These are phyloP conservation scores for Pseudohalonectria lignicola DNA, from an alignment of 2,329 filamentous ascomycete species.

Conservation along the genomic window DNA sequence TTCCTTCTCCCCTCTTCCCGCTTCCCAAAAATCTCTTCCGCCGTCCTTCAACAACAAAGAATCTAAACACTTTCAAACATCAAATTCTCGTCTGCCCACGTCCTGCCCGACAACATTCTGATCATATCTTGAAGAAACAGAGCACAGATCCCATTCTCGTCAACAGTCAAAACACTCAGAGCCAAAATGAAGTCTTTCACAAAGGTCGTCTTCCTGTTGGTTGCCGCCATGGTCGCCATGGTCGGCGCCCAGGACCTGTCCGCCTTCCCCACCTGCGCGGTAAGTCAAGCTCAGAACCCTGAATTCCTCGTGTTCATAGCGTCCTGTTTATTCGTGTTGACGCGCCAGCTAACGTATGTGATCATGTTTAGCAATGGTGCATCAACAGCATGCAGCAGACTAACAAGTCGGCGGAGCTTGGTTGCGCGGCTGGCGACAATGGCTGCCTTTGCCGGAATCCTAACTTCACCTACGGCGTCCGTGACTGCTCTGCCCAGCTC, in stretches of 20 bases:
- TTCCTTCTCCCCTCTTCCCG: too few species aligned
- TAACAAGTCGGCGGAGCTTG: constrained; percentile 28
- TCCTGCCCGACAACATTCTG: too few species aligned
- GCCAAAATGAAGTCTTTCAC: background rate
- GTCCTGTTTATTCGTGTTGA: background rate
- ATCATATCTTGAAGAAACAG: too few species aligned
- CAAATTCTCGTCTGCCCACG: too few species aligned
- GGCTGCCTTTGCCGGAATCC: constrained; percentile 34
- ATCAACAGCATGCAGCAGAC: constrained; percentile 35
- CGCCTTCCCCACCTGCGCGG: constrained; percentile 38
- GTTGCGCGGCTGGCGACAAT: constrained; percentile 29
- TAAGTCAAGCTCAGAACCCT: constrained; percentile 27
- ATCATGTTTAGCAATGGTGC: constrained; percentile 18
- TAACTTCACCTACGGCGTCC: constrained; percentile 37
- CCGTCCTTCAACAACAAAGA: background rate
- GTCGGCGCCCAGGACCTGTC: constrained; percentile 27
- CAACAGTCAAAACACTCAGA: background rate
- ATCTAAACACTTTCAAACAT: background rate
- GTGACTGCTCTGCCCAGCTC: constrained; percentile 35
- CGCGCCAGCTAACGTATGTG: background rate
- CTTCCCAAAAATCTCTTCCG: too few species aligned
- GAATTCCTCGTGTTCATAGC: background rate
- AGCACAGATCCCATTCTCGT: background rate
- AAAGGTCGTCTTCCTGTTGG: constrained; percentile 14
- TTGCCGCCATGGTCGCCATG: constrained; percentile 28